Evolutionary conservation across 805 yeast species (phyloP), one percentile per base, ranked within the genome.

Genomic region (Blastobotrys peoriensis): DNA sequence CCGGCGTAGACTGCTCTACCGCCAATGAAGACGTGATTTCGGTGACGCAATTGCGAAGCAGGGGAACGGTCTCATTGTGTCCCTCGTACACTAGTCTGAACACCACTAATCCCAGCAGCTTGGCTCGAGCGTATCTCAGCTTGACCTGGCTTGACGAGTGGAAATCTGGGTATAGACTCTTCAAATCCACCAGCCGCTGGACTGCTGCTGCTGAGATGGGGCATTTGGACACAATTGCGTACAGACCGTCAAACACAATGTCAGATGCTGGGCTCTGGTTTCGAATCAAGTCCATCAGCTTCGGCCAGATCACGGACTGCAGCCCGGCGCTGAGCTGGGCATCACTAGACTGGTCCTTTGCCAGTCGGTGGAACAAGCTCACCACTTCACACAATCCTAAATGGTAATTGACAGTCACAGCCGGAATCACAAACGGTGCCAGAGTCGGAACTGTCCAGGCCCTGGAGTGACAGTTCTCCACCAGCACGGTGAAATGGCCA

Each of bases 261-360:
- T 49, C 40, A 15, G 15, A 17, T 8, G 9, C 30, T 5, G 28
- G 44, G 28, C 21, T 37, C 3, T 33, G 15, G 36, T n/a, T 25
- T 16, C 46, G 45, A 43, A 52, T 46, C 13, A 52, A 45, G 2
- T 57, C 57, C 8, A 49, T 43, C 33, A 57, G 41, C 2, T 36
- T 9, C 15, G 54, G 54, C 62, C 63, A 58, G 10, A 48, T 39
- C 1, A 45, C 49, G 1, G 48, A 40, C 10, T 44, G 37, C 4
- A 58, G 33, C 10, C 46, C 4, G 4, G 33, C 41, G 15, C 20
- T 17, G 6, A 50, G 41, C 22, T 19, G 18, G 8, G 15, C 23
- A 18, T 45, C 52, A 3, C 22, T 10, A 8, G 16, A 9, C 35
- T 41, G 47, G 15, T 17, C 33, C 3, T 34, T 33, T 17, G 46